phyloP scores from a whole-genome alignment of 352 stramenopile species.

The Globisporangium lucens region DNA sequence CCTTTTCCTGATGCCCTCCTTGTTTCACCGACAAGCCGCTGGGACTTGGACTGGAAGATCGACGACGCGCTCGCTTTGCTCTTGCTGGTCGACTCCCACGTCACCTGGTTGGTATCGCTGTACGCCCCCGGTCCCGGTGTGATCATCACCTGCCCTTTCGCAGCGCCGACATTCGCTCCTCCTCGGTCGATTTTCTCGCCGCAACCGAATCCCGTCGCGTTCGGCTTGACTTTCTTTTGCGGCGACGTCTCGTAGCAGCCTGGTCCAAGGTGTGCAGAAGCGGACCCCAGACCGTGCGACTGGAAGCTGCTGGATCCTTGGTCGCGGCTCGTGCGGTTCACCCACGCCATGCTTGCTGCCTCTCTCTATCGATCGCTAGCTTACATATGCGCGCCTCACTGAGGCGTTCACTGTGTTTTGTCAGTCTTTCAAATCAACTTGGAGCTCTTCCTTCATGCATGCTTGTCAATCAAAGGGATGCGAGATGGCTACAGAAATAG shows the following conservation, averaged over 20 bases:
- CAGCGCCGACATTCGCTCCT: conserved; percentile 20
- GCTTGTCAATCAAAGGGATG: background rate
- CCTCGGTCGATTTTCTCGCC: conserved; percentile 47
- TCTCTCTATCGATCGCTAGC: background rate
- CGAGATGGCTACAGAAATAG: background rate
- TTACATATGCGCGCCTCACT: background rate
- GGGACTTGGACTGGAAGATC: conserved; percentile 51
- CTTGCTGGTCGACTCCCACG: conserved; percentile 58
- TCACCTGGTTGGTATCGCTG: conserved; percentile 31
- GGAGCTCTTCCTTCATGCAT: background rate
- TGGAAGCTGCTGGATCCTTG: conserved; percentile 40
- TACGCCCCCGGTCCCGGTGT: conserved; percentile 63
- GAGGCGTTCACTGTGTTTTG: background rate
- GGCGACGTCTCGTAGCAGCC: conserved; percentile 59
- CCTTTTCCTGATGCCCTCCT: conserved; percentile 22
- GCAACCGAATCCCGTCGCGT: conserved; percentile 56
- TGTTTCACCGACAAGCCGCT: conserved; percentile 21
- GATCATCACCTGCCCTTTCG: conserved; percentile 31
- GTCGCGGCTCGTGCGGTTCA: conserved; percentile 62
- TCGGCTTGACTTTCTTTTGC: conserved; percentile 37
- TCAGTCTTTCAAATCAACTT: background rate
- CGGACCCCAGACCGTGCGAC: conserved; percentile 15
- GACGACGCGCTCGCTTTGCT: conserved; percentile 41
- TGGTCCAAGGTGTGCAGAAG: conserved; percentile 42
- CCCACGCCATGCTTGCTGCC: conserved; percentile 54